Conservation (phyloP, 352 stramenopile species). For the Globisporangium camurandrum region DNA sequence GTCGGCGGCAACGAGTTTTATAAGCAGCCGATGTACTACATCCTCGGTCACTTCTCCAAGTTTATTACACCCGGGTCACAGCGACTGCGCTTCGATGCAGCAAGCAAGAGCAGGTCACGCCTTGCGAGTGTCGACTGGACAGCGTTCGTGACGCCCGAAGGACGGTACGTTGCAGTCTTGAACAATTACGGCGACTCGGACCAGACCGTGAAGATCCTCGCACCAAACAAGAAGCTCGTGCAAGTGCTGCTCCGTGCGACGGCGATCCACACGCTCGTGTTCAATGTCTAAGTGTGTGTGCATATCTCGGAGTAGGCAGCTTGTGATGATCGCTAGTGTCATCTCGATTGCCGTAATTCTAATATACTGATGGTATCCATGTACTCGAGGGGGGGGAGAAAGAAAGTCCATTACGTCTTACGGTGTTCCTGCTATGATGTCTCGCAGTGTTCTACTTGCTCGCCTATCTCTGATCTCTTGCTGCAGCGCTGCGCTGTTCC, state of each 20-base stretch:
- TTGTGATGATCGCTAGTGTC: too few species aligned
- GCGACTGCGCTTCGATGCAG: conserved; percentile 18
- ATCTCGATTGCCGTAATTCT: too few species aligned
- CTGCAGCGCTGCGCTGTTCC: conserved; percentile 33
- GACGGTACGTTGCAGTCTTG: conserved; percentile 19
- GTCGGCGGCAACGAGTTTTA: conserved; percentile 36
- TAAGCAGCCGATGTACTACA: conserved; percentile 69
- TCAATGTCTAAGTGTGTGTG: conserved; percentile 35
- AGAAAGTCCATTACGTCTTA: too few species aligned
- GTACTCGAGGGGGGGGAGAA: too few species aligned
- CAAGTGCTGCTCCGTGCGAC: conserved; percentile 24
- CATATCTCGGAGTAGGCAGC: too few species aligned
- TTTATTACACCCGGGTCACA: conserved; percentile 44
- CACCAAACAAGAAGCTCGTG: conserved; percentile 27
- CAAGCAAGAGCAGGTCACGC: conserved; percentile 14
- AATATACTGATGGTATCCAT: too few species aligned
- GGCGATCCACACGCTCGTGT: conserved; percentile 39
- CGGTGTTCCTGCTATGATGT: too few species aligned
- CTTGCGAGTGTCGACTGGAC: conserved; percentile 16
- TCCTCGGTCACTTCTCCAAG: conserved; percentile 55
- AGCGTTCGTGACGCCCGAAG: conserved; percentile 20
- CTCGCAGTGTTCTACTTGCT: too few species aligned
- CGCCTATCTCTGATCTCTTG: too few species aligned
- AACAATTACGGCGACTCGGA: conserved; percentile 30
- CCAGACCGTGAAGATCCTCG: conserved; percentile 32